Base-by-base conservation (phyloP, 2,329 filamentous ascomycete species). In the Botrytis aclada region DNA sequence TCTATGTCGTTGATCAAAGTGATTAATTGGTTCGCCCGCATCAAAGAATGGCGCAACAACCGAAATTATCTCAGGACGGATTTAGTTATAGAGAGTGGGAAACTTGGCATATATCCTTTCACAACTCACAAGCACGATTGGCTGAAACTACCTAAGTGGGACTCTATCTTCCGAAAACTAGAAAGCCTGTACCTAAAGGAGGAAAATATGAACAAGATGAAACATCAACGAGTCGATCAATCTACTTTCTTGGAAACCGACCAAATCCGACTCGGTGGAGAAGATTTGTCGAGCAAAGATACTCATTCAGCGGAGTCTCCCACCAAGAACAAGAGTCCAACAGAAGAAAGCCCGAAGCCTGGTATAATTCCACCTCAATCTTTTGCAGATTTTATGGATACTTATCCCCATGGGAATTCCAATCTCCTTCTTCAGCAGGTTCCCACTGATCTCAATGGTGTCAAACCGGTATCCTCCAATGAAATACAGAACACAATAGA, bases 191-290 rank as follows among this genome's bases (percentile, higher is more conserved):
- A 56, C 14, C 3, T 32, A 4, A 56, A 29, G 51, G 51, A 56
- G 51, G n/a, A 56, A 56, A 29, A 56, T 29, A 56, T 56, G 51
- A 56, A 56, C 51, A 56, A 56, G 51, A 18, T 29, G 32, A 56
- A 56, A 56, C 8, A 29, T 56, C 51, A 18, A 29, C 51, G 51
- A 54, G n/a, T 32, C n/a, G 51, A 56, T 29, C 51, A 56, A 56
- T 14, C 51, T 56, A 18, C 16, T 56, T 56, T 9, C n/a, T 56
- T 56, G 18, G 14, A 56, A 56, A 6, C 18, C n/a, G 51, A 29
- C 3, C n/a, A 56, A 8, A 0, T 32, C 0, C n/a, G 3, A 29
- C 0, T 56, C 1, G n/a, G 14, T 9, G n/a, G 6, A 56, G 2
- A 29, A 0, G 51, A 56, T 8, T 16, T 1, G 14, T 18, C 51